Evolutionary conservation across 139 green algal genomes (phyloP), one percentile per base, ranked within the genome.

Genomic region (Chlamydomonas sphaeroides): DNA sequence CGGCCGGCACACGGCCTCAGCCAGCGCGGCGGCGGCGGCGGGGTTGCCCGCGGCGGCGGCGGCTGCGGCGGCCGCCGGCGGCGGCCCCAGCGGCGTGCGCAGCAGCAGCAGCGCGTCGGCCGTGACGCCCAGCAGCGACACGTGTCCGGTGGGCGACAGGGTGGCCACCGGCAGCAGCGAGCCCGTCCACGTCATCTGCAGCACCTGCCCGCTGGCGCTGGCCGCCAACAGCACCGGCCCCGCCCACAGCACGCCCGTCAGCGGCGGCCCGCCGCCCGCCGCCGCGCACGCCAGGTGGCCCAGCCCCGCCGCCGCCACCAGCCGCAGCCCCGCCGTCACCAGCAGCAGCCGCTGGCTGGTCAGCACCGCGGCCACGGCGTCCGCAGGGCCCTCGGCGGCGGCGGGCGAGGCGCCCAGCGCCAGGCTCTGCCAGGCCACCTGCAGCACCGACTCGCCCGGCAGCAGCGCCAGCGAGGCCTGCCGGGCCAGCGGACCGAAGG

Each of bases 101-200:
- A 89, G 66, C 56, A 91, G 63, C 49, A 91, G 63, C 65, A 92
- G 68, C 7, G 68, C 53, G 68, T 92, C 89, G 20, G 82, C 49
- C 14, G 88, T 74, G n/a, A 86, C 89, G 30, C 79, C 89, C 26
- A 73, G 68, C 68, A 92, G 63, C 26, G 85, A 23, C 66, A 56
- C 20, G 78, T 75, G 78, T 18, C 36, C 73, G n/a, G 65, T 62
- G 25, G 45, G 66, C 36, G 53, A 85, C 68, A 65, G 83, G 53
- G 76, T 79, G 25, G 67, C 78, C 32, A 90, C 85, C 30, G 67
- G 86, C 45, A 88, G 87, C 26, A 66, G 61, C 61, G 62, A 28
- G 28, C 88, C 90, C 30, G 83, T 87, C 87, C 87, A 93, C 18
- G 87, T 84, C 10, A 93, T 68, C 82, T 87, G 81, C 59, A 90